Base-by-base conservation (phyloP, 2,329 filamentous ascomycete genomes). In the Paraphoma chrysanthemicola region DNA sequence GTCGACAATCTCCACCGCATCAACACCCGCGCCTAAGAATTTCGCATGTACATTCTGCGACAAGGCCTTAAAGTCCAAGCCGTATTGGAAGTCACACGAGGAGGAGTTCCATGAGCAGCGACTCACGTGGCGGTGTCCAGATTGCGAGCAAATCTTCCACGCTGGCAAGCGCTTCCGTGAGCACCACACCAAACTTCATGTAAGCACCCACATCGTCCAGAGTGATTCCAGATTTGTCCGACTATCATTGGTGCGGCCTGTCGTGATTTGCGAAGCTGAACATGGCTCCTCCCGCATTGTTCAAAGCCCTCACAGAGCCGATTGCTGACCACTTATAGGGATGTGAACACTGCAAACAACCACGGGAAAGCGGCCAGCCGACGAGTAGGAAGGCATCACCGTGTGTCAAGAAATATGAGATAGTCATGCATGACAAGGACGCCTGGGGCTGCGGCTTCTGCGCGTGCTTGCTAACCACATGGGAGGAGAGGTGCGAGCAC, bases 391-490 rank as follows among this genome's bases (percentile, higher is more conserved):
- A 86, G 61, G 71, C 73, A 16, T 74, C 74, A 31, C 72, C 73
- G 45, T 76, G 73, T 45, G 74, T 76, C 18, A 76, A 76, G 60
- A 75, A 73, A 53, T 74, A 74, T 56, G 73, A 76, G 50, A 74
- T 74, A n/a, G 72, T 76, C 51, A 82, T 86, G 58, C 83, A 83
- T 57, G 87, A 88, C 78, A 83, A 86, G 62, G 87, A 86, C 73
- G 86, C 88, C 39, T 90, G 87, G 84, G 88, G 86, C 1, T 90
- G 88, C 62, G 88, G 88, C 28, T 89, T 90, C 74, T 90, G 88
- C 66, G 87, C 85, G 4, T 84, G 83, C 14, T 80, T 89, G 42
- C 82, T 88, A 55, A 82, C 85, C 14, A 85, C 86, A 11, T 85
- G 86, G 62, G 87, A 89, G 69, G 86, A 88, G 52, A 85, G 89